Conservation (phyloP, 2,329 filamentous ascomycete genomes). For the Fusarium keratoplasticum region DNA sequence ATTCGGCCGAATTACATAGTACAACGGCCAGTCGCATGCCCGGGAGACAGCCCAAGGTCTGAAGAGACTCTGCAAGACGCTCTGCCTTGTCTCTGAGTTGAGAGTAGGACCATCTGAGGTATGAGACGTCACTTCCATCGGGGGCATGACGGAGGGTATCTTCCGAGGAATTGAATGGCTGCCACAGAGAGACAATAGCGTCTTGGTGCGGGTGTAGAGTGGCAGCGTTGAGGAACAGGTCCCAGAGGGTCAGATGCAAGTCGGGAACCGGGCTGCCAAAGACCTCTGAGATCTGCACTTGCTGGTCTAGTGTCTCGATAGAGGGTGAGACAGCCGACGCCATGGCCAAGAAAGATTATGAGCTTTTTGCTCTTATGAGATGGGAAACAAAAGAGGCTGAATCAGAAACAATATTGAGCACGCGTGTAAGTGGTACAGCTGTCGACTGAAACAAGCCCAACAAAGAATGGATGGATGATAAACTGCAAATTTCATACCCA, state of each 20-base stretch:
- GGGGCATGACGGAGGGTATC: neutral
- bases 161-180: slow-evolving; percentile 29
- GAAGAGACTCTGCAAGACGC: slow-evolving; percentile 40
- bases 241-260: slow-evolving; percentile 49
- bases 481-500: neutral
- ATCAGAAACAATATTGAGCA: slow-evolving; percentile 29
- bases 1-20: slow-evolving; percentile 54
- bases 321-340: slow-evolving; percentile 14
- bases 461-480: neutral
- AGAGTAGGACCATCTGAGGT: slow-evolving; percentile 48
- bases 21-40: slow-evolving; percentile 48
- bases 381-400: slow-evolving; percentile 31
- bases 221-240: slow-evolving; percentile 47
- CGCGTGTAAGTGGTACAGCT: slow-evolving; percentile 30
- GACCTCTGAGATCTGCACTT: slow-evolving; percentile 40
- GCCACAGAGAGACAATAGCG: slow-evolving; percentile 53
- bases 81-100: slow-evolving; percentile 42
- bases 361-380: neutral
- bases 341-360: slow-evolving; percentile 12
- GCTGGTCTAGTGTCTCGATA: slow-evolving; percentile 1
- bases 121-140: slow-evolving; percentile 9
- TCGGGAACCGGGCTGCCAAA: slow-evolving; percentile 44
- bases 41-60: slow-evolving; percentile 37
- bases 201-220: slow-evolving; percentile 46
- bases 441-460: slow-evolving; percentile 6